These are phyloP conservation scores for Pelargonium fulgidum DNA, from an alignment of 441 rosid species.

Conservation along the genomic window DNA sequence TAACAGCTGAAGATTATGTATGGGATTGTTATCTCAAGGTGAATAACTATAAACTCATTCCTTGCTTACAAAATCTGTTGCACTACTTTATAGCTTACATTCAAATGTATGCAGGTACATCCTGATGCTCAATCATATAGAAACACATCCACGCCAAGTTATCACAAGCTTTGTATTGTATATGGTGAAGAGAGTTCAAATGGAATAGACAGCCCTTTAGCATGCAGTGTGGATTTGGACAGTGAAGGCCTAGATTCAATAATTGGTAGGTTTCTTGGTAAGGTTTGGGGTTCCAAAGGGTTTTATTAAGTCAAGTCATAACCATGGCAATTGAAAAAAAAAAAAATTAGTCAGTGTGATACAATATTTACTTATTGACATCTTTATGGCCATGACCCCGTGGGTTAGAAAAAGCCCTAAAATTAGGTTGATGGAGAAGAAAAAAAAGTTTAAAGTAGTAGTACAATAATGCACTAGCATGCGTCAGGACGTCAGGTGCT, in stretches of 20 bases:
- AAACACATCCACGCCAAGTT: slow-evolving; percentile 34
- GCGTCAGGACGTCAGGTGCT: no score
- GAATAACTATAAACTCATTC: slow-evolving; percentile 9
- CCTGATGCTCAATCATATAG: slow-evolving; percentile 33
- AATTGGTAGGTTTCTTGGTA: slow-evolving; percentile 31
- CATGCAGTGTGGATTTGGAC: slow-evolving; percentile 19
- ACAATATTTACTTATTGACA: no score
- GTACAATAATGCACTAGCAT: no score
- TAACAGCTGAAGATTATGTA: slow-evolving; percentile 35
- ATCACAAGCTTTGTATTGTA: slow-evolving; percentile 43
- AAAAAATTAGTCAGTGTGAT: not conserved
- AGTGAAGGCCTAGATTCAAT: slow-evolving; percentile 21
- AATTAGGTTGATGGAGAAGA: no score
- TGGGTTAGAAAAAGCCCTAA: no score
- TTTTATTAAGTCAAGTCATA: slow-evolving; percentile 7
- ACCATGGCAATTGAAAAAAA: slow-evolving; percentile 3
- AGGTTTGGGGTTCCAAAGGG: slow-evolving; percentile 7
- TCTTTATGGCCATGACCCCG: no score
- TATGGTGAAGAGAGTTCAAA: slow-evolving; percentile 37
- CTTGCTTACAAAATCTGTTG: slow-evolving; percentile 1
- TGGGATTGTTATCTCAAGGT: slow-evolving; percentile 42
- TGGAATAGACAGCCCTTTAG: slow-evolving; percentile 23
- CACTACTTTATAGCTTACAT: slow-evolving; percentile 13
- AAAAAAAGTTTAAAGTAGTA: no score
- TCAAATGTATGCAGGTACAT: slow-evolving; percentile 32